Conservation (phyloP, 2,329 filamentous ascomycete genomes). For the Colletotrichum coccodes region DNA sequence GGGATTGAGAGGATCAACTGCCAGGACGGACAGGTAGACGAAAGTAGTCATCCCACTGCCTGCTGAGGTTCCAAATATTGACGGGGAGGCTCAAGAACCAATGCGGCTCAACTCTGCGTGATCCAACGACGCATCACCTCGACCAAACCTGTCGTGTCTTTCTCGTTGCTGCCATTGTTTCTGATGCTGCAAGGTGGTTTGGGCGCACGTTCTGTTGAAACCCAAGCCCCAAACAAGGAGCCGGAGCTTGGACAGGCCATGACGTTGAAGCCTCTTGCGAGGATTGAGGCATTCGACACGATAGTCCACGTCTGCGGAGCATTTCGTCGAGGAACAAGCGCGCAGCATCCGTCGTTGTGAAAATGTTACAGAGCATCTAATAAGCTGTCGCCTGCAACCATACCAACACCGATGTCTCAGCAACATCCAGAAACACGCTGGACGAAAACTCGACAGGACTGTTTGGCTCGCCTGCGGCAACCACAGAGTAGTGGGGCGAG, state of each 20-base stretch:
- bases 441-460: background rate
- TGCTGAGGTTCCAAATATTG: background rate
- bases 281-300: background rate
- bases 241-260: conserved; percentile 24
- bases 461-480: background rate
- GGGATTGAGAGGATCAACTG: background rate
- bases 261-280: conserved; percentile 13
- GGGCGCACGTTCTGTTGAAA: conserved; percentile 28
- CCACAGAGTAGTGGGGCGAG: background rate
- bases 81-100: conserved; percentile 4
- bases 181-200: conserved; percentile 27
- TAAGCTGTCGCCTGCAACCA: background rate
- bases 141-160: background rate
- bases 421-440: background rate
- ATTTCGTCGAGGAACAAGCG: background rate
- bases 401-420: background rate
- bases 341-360: background rate
- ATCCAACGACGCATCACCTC: background rate
- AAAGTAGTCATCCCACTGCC: background rate
- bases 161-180: background rate
- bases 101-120: conserved; percentile 16
- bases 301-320: background rate
- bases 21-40: background rate
- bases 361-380: background rate
- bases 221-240: conserved; percentile 28